Evolutionary conservation across 768 basidiomycete genomes (phyloP).

Genomic region (Suillus weaverae): DNA sequence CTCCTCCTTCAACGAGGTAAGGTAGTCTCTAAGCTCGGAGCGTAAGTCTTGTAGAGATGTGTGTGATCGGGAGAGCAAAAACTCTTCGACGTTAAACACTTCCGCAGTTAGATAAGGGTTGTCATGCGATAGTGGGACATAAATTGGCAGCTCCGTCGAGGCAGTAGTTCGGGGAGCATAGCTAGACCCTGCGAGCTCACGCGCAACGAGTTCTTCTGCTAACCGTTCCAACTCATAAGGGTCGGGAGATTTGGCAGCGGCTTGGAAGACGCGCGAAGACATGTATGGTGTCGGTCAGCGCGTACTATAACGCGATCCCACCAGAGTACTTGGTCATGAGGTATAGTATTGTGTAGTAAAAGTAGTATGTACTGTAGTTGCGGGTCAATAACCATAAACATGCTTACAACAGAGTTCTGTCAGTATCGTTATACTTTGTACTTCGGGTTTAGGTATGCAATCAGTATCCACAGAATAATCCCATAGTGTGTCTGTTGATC

Average conservation of each 20-base stretch:
- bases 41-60: slow-evolving; percentile 87
- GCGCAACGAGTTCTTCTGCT: slow-evolving; percentile 65
- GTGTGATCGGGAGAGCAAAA: slow-evolving; percentile 83
- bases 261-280: slow-evolving; percentile 6
- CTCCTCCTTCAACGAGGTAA: slow-evolving; percentile 84
- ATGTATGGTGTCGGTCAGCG: background rate
- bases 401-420: background rate
- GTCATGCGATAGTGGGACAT: slow-evolving; percentile 75
- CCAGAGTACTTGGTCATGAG: background rate
- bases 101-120: slow-evolving; percentile 70
- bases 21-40: slow-evolving; percentile 82
- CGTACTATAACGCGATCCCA: slow-evolving; percentile 5
- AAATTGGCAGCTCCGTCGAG: slow-evolving; percentile 53
- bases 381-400: background rate
- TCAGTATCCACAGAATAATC: background rate
- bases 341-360: background rate
- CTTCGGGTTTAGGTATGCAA: background rate
- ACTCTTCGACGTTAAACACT: slow-evolving; percentile 79
- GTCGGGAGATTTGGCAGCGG: slow-evolving; percentile 33
- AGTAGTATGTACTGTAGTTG: background rate
- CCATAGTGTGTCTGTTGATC: background rate
- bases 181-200: slow-evolving; percentile 41
- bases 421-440: background rate
- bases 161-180: slow-evolving; percentile 9
- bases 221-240: slow-evolving; percentile 70